Evolutionary conservation across 768 basidiomycete species (phyloP).

Genomic region (Tylopilus rubrobrunneus): DNA sequence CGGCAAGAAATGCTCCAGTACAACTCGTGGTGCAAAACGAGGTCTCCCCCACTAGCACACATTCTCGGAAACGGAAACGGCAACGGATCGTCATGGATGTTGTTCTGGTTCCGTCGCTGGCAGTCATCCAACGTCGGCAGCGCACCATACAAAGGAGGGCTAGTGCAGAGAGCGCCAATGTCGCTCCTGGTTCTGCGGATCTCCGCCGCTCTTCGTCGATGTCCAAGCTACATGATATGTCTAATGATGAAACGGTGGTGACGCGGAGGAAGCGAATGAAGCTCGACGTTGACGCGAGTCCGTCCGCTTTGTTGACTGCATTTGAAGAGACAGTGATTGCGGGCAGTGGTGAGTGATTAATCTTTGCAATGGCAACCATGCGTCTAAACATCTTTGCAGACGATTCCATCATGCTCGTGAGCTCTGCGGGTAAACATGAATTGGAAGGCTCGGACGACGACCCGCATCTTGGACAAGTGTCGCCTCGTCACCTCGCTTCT

Average conservation of each 20-base stretch:
- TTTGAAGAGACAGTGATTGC: conserved; percentile 32
- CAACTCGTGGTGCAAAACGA: neutral
- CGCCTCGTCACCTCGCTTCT: conserved; percentile 65
- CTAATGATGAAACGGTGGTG: conserved; percentile 11
- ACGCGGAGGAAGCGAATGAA: conserved; percentile 24
- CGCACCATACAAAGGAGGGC: conserved; percentile 19
- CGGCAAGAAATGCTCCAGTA: conserved; percentile 10
- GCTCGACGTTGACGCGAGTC: conserved; percentile 10
- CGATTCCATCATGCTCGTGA: conserved; percentile 44
- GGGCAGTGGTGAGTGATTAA: conserved; percentile 28
- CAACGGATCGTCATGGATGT: conserved; percentile 49
- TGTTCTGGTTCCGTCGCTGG: conserved; percentile 44
- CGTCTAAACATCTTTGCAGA: conserved; percentile 30
- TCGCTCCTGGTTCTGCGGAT: conserved; percentile 1
- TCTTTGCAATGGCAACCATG: neutral
- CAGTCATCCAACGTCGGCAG: conserved; percentile 22
- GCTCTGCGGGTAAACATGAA: neutral
- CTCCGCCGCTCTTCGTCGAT: conserved; percentile 28
- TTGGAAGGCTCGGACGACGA: conserved; percentile 59
- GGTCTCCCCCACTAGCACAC: neutral
- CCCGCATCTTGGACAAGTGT: conserved; percentile 59
- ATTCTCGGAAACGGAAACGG: conserved; percentile 38
- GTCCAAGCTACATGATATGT: conserved; percentile 16
- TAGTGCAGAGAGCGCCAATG: conserved; percentile 12
- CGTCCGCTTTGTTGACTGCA: conserved; percentile 13